Percentiles rank a stretch among this genome's conserved stretches.
Conservation (phyloP, 768 basidiomycete genomes). For the Suillus brevipes region DNA sequence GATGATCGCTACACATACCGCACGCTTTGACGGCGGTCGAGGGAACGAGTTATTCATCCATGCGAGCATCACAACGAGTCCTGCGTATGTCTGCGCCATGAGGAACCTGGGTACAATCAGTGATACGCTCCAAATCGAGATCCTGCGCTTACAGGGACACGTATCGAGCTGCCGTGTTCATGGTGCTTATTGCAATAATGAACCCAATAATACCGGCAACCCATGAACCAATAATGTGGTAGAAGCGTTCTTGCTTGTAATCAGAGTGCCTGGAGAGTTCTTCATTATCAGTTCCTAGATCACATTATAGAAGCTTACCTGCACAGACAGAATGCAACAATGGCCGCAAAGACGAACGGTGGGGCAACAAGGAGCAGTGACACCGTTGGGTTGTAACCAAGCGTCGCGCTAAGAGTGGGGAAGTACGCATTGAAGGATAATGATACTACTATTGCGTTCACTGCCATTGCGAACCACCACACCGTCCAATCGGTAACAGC, state of each 20-base stretch:
- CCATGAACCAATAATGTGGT: slow-evolving; percentile 59
- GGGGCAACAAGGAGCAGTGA: slow-evolving; percentile 77
- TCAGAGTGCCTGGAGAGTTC: slow-evolving; percentile 62
- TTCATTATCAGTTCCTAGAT: not conserved
- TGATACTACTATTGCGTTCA: slow-evolving; percentile 39
- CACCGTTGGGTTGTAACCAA: slow-evolving; percentile 63
- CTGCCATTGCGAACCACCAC: slow-evolving; percentile 70
- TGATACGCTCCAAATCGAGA: slow-evolving; percentile 10
- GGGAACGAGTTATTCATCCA: slow-evolving; percentile 64
- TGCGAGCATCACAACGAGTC: slow-evolving; percentile 61
- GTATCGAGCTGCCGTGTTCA: slow-evolving; percentile 64
- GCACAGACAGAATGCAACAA: slow-evolving; percentile 53
- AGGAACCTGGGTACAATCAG: slow-evolving; percentile 52
- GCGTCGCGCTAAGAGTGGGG: slow-evolving; percentile 71
- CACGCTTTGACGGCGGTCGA: slow-evolving; percentile 80
- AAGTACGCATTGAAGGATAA: slow-evolving; percentile 83
- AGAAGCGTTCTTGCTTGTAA: slow-evolving; percentile 65
- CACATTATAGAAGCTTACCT: slow-evolving; percentile 35
- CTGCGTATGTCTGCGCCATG: slow-evolving; percentile 73
- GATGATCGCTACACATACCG: slow-evolving; percentile 77
- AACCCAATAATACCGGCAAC: slow-evolving; percentile 66
- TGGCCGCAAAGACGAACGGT: slow-evolving; percentile 63
- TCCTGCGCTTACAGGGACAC: slow-evolving; percentile 51
- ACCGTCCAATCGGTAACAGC: slow-evolving; percentile 81
- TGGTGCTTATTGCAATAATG: slow-evolving; percentile 61